Evolutionary conservation across 768 basidiomycete genomes (phyloP), one percentile per base, ranked within the genome.

Genomic region (Hemileccinum impolitum): DNA sequence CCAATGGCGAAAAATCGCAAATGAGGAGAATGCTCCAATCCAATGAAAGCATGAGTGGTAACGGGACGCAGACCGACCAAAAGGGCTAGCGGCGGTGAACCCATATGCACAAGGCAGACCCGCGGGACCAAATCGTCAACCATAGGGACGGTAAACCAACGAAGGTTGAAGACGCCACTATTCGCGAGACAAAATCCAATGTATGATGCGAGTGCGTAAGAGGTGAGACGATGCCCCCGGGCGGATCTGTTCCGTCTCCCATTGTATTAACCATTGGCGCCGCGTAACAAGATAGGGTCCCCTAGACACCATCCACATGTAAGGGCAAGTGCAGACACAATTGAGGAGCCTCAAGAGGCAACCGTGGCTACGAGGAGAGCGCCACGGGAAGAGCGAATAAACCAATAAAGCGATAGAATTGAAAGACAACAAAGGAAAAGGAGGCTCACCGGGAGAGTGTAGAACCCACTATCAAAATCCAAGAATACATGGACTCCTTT

Each of bases 391-490:
- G 39, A 23, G 8, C 3, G 39, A 41, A 41, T 15, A 8, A 28
- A 10, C 25, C 23, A 15, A 13, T 28, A 21, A 19, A 21, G 37
- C 10, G 23, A 18, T 17, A 39, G 17, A 31, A 6, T 12, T 7
- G 14, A 23, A 40, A 30, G 6, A 1, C 8, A 35, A 34, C 17
- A 17, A 41, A 21, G 11, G 10, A 39, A 11, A 12, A 28, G 30
- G 6, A 32, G 23, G 59, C 80, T 56, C 61, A 90, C 90, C 4
- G 91, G 94, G 66, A 95, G 91, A 30, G 84, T 63, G 68, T 95
- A 95, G 62, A 88, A 88, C 3, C 86, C 90, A 35, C 82, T 72
- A 12, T 72, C 67, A 46, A 87, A 85, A 65, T 94, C 80, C 51
- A 94, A 63, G 31, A 89, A 72, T 26, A 93, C 80, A n/a, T 87